A percentile compares a stretch with the other conserved stretches of the same genome.
Conservation (phyloP, 148 eudicot species). For the Chenopodium berlandieri region DNA sequence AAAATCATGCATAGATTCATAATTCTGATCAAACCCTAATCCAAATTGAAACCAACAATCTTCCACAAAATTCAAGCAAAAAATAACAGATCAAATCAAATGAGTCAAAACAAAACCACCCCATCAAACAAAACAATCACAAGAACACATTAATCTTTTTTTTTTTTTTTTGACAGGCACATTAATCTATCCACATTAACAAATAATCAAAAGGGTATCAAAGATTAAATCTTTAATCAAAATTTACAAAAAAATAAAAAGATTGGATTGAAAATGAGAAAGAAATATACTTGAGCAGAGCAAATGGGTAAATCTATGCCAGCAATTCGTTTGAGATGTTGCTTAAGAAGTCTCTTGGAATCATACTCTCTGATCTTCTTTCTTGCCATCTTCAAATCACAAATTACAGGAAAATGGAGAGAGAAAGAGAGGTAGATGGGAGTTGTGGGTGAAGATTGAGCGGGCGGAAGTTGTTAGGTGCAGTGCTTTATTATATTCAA, state of each 20-base stretch:
- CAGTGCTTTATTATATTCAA: background rate
- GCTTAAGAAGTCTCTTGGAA: slow-evolving; percentile 77
- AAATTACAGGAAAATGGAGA: too few species aligned
- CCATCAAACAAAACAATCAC: background rate
- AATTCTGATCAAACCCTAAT: slow-evolving; percentile 1
- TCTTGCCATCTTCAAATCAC: slow-evolving; percentile 49
- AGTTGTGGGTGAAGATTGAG: background rate
- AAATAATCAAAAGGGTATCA: slow-evolving; percentile 7
- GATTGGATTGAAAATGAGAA: background rate
- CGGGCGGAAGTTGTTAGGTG: background rate
- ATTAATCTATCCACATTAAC: slow-evolving; percentile 13
- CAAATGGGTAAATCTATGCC: slow-evolving; percentile 52
- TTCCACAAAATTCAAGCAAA: slow-evolving; percentile 2
- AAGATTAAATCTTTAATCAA: background rate
- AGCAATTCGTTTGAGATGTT: slow-evolving; percentile 68
- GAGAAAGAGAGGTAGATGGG: slow-evolving; percentile 1
- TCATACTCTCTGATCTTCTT: slow-evolving; percentile 96
- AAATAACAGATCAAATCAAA: slow-evolving; percentile 15
- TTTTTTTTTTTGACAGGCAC: background rate
- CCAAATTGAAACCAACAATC: background rate
- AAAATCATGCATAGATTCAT: background rate
- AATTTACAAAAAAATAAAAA: background rate
- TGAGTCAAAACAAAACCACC: background rate
- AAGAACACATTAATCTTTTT: slow-evolving; percentile 12
- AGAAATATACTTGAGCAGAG: slow-evolving; percentile 67